Evolutionary conservation across 2,329 filamentous ascomycete genomes (phyloP), one percentile per base, ranked within the genome.

Genomic region (Corniculantispora saksenae): DNA sequence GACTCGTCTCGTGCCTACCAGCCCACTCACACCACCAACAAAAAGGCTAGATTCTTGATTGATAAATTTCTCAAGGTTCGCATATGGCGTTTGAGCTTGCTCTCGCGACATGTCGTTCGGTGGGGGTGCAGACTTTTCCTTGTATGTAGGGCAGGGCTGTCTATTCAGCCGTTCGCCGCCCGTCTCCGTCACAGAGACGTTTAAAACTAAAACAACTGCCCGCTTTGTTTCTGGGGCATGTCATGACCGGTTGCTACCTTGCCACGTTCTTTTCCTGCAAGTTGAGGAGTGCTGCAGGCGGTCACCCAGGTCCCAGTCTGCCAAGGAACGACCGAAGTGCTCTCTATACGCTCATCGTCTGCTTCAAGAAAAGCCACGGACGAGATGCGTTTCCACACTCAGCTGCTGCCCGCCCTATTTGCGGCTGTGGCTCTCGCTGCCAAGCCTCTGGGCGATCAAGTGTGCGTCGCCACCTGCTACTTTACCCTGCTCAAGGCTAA

Each of bases 381-480:
- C 27, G 35, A 27, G 45, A 61, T 61, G 59, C 59, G 48, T 61
- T 61, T 61, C 47, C 48, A 54, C 59, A 47, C 38, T 23, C 59
- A 61, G 35, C 32, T 61, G 8, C 35, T 61, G 19, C 59, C 59
- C 38, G 38, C 19, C 10, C 4, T 61, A 12, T 43, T 61, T 32
- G 59, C 59, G 25, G 25, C 50, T 19, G 48, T 17, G 48, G 59
- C 19, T 29, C 35, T 54, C 17, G 59, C 59, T 15, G 63, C 68
- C 56, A 70, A 70, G 66, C 69, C 69, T 17, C 59, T 69, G 9
- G 68, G 67, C 13, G 29, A 58, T 12, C 32, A 70, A 43, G 66
- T 69, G n/a, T 70, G 69, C 63, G 66, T 65, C 25, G 69, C 65
- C 15, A 64, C 69, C 3, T 70, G 69, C 43, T 70, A 70, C 64